Conservation (phyloP, 2,329 filamentous ascomycete genomes). For the Phyllosticta citrichinensis region DNA sequence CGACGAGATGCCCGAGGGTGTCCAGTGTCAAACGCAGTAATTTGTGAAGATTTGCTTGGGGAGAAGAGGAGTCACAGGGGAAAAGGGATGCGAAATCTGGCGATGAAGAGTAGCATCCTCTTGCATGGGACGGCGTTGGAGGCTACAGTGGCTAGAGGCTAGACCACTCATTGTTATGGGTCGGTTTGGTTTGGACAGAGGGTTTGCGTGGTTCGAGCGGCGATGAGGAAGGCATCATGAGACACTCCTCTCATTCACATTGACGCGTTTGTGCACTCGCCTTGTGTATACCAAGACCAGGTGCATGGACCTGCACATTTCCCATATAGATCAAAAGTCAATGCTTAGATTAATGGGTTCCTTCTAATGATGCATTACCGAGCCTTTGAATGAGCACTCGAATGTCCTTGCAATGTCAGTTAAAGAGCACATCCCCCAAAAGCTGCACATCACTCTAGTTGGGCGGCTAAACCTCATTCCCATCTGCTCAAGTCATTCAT, state of each 20-base stretch:
- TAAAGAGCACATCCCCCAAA: background rate
- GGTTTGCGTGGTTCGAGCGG: background rate
- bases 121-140: slow-evolving; percentile 8
- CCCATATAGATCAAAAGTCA: background rate
- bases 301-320: background rate
- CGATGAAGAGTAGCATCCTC: background rate
- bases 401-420: background rate
- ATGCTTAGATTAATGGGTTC: background rate
- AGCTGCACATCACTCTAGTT: background rate
- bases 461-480: background rate
- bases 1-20: slow-evolving; percentile 48
- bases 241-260: background rate
- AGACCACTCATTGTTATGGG: background rate
- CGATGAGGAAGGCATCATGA: background rate
- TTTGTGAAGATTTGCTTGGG: background rate
- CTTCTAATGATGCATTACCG: background rate
- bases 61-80: background rate
- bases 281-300: background rate
- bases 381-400: too few species aligned
- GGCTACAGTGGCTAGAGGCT: background rate
- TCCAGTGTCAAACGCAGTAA: slow-evolving; percentile 67
- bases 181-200: background rate
- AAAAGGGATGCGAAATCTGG: background rate
- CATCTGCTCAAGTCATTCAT: slow-evolving; percentile 52
- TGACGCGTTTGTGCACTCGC: background rate